Percentiles rank a stretch among this genome's conserved stretches.
Evolutionary conservation across 176 grass and related monocot genomes (phyloP).

Genomic region (Musa beccarii): DNA sequence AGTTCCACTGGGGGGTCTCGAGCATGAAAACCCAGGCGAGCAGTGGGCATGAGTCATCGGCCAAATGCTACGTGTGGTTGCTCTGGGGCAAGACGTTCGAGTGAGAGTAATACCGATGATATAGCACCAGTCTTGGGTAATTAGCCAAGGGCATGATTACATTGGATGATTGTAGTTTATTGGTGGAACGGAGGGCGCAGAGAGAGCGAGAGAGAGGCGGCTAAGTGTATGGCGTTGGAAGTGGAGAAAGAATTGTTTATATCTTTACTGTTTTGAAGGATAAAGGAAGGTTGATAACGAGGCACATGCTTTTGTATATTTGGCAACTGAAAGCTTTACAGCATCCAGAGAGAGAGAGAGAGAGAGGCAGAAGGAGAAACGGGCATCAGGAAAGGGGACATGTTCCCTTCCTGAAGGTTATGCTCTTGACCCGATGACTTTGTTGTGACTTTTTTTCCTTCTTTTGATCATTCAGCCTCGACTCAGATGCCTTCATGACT

Average conservation of each 20-base stretch:
- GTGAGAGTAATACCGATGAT: not conserved
- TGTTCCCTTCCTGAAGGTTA: constrained; percentile 25
- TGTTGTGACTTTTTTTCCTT: not conserved
- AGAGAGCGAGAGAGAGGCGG: constrained; percentile 6
- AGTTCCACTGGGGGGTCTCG: not conserved
- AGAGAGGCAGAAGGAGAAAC: constrained; percentile 1
- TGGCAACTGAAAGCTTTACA: not conserved
- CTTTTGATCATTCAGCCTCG: not conserved
- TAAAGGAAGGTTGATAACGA: constrained; percentile 1
- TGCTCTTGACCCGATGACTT: not conserved
- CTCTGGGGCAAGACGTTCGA: not conserved
- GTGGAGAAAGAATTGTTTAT: not conserved
- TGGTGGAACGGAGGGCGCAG: constrained; percentile 1
- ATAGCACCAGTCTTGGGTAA: not conserved
- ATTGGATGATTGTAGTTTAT: too few species aligned
- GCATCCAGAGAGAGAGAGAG: not conserved
- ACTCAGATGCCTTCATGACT: not conserved
- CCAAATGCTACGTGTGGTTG: not conserved
- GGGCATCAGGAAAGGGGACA: constrained; percentile 15
- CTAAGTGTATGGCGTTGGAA: not conserved
- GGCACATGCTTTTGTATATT: constrained; percentile 1
- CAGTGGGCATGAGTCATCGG: not conserved
- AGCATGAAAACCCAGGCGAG: not conserved
- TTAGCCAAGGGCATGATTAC: too few species aligned
- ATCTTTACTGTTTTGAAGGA: constrained; percentile 1